Base-by-base conservation (phyloP, 2,329 filamentous ascomycete genomes). In the Cladophialophora chaetospira region DNA sequence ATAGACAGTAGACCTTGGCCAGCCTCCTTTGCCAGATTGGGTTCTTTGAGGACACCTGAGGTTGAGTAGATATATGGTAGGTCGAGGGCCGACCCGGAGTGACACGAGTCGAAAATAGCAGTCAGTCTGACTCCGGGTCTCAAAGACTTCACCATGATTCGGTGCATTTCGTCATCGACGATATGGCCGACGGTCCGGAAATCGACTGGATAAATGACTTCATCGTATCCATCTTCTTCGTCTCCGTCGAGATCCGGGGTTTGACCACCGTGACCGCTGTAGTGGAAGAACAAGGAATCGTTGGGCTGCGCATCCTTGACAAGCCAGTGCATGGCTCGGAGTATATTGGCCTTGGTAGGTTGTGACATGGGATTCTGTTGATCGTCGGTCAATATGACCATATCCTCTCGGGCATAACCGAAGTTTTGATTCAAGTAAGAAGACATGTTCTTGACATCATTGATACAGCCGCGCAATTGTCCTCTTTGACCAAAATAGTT, bases 311-410 rank as follows among this genome's bases (percentile, higher is more conserved):
- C 92, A 69, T 96, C 92, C 75, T 96, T 96, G 56, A 97, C 91
- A 17, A 97, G 78, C 93, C 93, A 97, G 71, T 97, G 92, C 93
- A 97, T 97, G 26, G 93, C 93, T 51, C 93, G 84, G 33, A 97
- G 74, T 54, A 97, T 96, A 70, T 97, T 97, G 65, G 90, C 88
- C 73, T 97, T 97, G 4, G 91, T 96, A 6, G 93, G 93, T 75
- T 96, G 91, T 74, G 91, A 96, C 89, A 97, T 96, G 23, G 91
- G 90, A 67, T 96, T 96, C 72, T 96, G 91, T 76, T 97, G 92
- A 71, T 97, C 93, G 70, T 97, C 93, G 35, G 93, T 97, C 71
- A 97, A 81, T 61, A 94, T 87, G 17, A 97, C 93, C 93, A 97
- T 97, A 70, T 97, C 92, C 73, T 97, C 93, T 57, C 91, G 81